Base-by-base conservation (phyloP, 257 asterid genomes). In the Rhazya stricta region DNA sequence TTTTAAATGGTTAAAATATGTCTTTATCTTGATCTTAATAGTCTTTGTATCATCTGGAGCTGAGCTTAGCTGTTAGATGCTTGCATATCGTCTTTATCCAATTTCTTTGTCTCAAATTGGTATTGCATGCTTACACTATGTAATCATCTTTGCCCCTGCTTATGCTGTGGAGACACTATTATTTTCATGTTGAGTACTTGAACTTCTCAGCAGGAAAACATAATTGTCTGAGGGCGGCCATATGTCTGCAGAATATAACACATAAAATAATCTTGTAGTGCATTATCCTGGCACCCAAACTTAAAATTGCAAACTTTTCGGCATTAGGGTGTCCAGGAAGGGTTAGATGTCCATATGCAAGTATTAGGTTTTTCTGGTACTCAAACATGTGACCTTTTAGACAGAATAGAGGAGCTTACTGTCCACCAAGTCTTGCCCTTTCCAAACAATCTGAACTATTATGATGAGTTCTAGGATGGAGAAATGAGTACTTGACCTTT, bases 91-190 rank as follows among this genome's bases (percentile, higher is more conserved):
- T 45, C 25, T 45, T 45, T 67, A 36, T 21, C 53, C 25, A 45
- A 34, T 41, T 27, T 27, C 29, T 57, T 57, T 27, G 51, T 7
- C 12, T 27, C 36, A 2, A 57, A 25, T 9, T 57, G 34, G 3
- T 25, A 36, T 19, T 51, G 57, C 6, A 57, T 25, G 62, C 62
- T 27, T 51, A n/a, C 51, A 27, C 48, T 27, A 21, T 9, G 30
- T 18, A 61, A 70, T 70, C 61, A 48, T 48, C 41, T 21, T 41
- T 69, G 16, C n/a, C 19, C 54, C 72, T 67, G 37, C 56, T 42
- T 9, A 4, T 32, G 5, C 32, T 30, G 37, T 5, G 19, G 63
- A n/a, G 32, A 25, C 25, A n/a, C 63, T 56, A 13, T 23, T 56
- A 11, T 29, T 25, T 32, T 34, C 43, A 62, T 32, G 37, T 32